Evolutionary conservation across 148 eudicot genomes (phyloP), one percentile per base, ranked within the genome.

Genomic region (Cornus suecica): DNA sequence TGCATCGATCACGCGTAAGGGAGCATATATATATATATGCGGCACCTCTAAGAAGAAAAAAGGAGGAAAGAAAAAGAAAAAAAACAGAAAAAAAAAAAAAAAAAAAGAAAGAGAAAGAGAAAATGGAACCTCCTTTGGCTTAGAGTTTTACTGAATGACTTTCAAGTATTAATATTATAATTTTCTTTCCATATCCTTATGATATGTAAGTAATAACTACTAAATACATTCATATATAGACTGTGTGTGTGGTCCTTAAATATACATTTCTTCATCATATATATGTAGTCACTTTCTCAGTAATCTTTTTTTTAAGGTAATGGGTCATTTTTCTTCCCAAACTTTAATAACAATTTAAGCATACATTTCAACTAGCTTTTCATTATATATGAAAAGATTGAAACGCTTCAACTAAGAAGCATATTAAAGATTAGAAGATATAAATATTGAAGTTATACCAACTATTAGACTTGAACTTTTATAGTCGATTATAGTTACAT

Each of bases 221-320:
- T 48, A 16, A 48, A 31, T 45, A 5, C 0, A 18, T 37, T 37
- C 8, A 37, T 37, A 6, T 37, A 37, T 37, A 37, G n/a, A n/a
- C n/a, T n/a, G n/a, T n/a, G n/a, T n/a, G n/a, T n/a, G n/a, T 37
- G 42, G 42, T 37, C 9, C 6, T 37, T 37, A 41, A 34, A 34
- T 82, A 75, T 77, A 71, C 78, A 65, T 86, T 81, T 72, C 80
- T 83, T 82, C 63, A 22, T 5, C 34, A 32, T 32, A 32, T 32
- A 37, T 37, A 37, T 37, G 42, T 51, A 31, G 18, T 26, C 37
- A 81, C 78, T 83, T 85, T 74, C 29, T 66, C 37, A 65, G n/a
- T 51, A 37, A 71, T 82, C 79, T 41, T 54, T 25, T 62, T n/a
- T n/a, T n/a, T n/a, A n/a, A 62, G 76, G 74, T 37, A 5, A 73